Percentiles rank a stretch among this genome's conserved stretches.
Conservation (phyloP, 2,329 filamentous ascomycete species). For the Coleophoma cylindrospora region DNA sequence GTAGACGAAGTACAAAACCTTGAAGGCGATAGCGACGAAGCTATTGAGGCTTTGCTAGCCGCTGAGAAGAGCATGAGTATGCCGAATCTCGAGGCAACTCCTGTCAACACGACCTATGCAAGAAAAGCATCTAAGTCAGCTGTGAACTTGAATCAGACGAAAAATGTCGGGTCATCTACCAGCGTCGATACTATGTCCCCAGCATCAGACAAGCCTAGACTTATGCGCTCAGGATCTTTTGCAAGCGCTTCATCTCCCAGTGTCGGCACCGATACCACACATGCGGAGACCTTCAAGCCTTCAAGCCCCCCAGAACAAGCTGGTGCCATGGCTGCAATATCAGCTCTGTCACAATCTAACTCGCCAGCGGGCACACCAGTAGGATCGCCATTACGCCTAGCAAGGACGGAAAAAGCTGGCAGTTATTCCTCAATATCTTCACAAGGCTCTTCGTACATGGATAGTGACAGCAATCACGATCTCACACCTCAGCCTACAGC, state of each 20-base stretch:
- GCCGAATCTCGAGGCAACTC: slow-evolving; percentile 35
- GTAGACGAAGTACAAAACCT: slow-evolving; percentile 33
- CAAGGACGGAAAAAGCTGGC: slow-evolving; percentile 32
- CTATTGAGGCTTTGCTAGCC: slow-evolving; percentile 32
- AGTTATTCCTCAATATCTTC: slow-evolving; percentile 47
- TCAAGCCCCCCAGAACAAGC: slow-evolving; percentile 53
- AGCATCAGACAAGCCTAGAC: slow-evolving; percentile 41
- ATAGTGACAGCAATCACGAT: slow-evolving; percentile 27
- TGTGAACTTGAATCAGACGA: slow-evolving; percentile 16
- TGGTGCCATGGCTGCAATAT: slow-evolving; percentile 62
- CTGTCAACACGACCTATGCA: slow-evolving; percentile 41
- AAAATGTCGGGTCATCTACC: slow-evolving; percentile 39
- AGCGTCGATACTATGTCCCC: slow-evolving; percentile 41
- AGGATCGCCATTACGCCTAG: slow-evolving; percentile 35
- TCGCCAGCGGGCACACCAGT: slow-evolving; percentile 44
- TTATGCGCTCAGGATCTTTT: slow-evolving; percentile 58
- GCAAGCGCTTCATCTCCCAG: slow-evolving; percentile 58
- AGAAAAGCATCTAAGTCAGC: slow-evolving; percentile 34
- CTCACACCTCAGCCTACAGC: slow-evolving; percentile 23
- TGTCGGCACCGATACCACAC: slow-evolving; percentile 61
- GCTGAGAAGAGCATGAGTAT: slow-evolving; percentile 53
- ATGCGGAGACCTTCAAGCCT: slow-evolving; percentile 58
- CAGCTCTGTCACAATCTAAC: slow-evolving; percentile 52
- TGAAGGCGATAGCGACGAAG: slow-evolving; percentile 29
- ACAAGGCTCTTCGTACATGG: slow-evolving; percentile 36